Evolutionary conservation across 805 yeast species (phyloP).

Genomic region (Maudiozyma saulgeensis): DNA sequence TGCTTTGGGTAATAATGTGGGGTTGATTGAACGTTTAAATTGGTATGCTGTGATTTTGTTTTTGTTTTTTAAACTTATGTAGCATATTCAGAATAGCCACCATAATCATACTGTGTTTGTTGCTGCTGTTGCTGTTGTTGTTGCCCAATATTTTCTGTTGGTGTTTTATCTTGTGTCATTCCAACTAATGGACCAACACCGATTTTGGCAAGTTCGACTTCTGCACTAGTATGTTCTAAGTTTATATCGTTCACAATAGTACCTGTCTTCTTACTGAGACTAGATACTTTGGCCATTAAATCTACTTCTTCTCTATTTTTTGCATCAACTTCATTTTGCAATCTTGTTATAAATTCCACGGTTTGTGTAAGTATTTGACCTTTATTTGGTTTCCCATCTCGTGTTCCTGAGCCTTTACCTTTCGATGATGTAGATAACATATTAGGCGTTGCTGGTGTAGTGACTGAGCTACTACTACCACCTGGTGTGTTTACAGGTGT

Average conservation of each 20-base stretch:
- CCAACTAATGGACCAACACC: slow-evolving; percentile 73
- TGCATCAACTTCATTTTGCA: slow-evolving; percentile 67
- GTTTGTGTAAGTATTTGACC: slow-evolving; percentile 72
- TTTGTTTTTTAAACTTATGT: slow-evolving; percentile 9
- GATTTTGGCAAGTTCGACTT: slow-evolving; percentile 58
- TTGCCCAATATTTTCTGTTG: neutral
- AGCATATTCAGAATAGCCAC: slow-evolving; percentile 32
- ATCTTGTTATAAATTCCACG: slow-evolving; percentile 56
- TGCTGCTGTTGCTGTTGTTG: slow-evolving; percentile 6
- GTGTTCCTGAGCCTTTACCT: slow-evolving; percentile 51
- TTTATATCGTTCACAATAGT: slow-evolving; percentile 35
- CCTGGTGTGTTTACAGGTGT: slow-evolving; percentile 5
- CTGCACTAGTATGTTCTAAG: slow-evolving; percentile 66
- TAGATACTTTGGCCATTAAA: slow-evolving; percentile 49
- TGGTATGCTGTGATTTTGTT: too few relatives aligned
- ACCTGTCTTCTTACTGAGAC: slow-evolving; percentile 38
- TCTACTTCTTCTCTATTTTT: slow-evolving; percentile 75
- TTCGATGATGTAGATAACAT: slow-evolving; percentile 7
- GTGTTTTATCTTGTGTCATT: neutral
- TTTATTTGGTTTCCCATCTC: slow-evolving; percentile 77
- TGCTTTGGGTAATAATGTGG: too few relatives aligned
- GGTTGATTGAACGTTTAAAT: too few relatives aligned
- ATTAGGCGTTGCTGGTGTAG: slow-evolving; percentile 5
- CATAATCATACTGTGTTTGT: slow-evolving; percentile 27
- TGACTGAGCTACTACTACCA: neutral